Evolutionary conservation across 2,329 filamentous ascomycete species (phyloP).

Genomic region (Westerdykella sp.): DNA sequence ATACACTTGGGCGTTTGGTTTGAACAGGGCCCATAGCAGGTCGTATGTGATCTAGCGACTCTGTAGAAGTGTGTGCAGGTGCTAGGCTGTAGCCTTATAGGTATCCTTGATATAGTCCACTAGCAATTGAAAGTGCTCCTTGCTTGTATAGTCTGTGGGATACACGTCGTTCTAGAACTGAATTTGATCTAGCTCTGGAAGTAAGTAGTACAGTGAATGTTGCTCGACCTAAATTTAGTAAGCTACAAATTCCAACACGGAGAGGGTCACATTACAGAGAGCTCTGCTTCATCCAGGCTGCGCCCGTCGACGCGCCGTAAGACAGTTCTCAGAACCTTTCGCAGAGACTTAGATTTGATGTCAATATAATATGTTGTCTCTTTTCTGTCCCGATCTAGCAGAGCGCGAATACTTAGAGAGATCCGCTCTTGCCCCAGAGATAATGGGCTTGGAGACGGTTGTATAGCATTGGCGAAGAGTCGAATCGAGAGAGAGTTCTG

Average conservation of each 20-base stretch:
- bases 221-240: neutral
- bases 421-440: no score
- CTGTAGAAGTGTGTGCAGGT: slow-evolving; percentile 4
- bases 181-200: slow-evolving; percentile 2
- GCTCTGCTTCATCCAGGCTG: no score
- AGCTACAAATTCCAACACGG: neutral
- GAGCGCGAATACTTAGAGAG: no score
- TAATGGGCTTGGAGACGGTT: no score
- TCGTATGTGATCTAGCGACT: slow-evolving; percentile 5
- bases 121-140: slow-evolving; percentile 5
- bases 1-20: slow-evolving; percentile 4
- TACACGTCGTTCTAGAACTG: neutral
- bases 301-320: no score
- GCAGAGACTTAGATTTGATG: slow-evolving; percentile 5
- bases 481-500: no score
- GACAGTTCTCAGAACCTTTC: slow-evolving; percentile 4
- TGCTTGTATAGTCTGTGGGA: slow-evolving; percentile 2
- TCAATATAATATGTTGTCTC: slow-evolving; percentile 8
- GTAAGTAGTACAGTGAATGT: slow-evolving; percentile 1
- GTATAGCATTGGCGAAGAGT: no score
- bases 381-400: slow-evolving; percentile 6
- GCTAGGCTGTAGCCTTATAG: slow-evolving; percentile 4
- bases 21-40: slow-evolving; percentile 6
- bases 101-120: slow-evolving; percentile 4
- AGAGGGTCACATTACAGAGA: no score